Evolutionary conservation across 768 basidiomycete genomes (phyloP).

Genomic region (Steccherinum ochraceum): DNA sequence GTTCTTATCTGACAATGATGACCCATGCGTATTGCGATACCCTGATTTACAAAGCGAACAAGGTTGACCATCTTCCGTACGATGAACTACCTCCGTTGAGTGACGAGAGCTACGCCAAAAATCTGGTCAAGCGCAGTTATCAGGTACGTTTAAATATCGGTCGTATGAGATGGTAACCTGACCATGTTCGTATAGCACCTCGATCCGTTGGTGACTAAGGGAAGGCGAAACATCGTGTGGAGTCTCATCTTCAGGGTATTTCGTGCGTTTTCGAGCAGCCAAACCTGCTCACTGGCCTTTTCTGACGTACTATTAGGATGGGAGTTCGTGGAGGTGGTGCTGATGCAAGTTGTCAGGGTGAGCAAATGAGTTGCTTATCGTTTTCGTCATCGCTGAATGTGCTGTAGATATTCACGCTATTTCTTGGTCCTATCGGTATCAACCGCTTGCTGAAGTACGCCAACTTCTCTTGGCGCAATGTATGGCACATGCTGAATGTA

Average conservation of each 20-base stretch:
- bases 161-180: background rate
- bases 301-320: background rate
- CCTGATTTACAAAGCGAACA: conserved; percentile 36
- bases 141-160: conserved; percentile 18
- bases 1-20: conserved; percentile 25
- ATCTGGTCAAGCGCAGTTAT: conserved; percentile 28
- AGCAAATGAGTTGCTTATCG: background rate
- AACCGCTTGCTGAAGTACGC: conserved; percentile 9
- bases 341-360: background rate
- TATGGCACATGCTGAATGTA: background rate
- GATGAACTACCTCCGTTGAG: conserved; percentile 41
- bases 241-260: conserved; percentile 3
- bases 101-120: conserved; percentile 35
- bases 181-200: conserved; percentile 18
- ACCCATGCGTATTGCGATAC: conserved; percentile 51
- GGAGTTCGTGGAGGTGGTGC: background rate
- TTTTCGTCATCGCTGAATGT: conserved; percentile 13
- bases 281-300: background rate
- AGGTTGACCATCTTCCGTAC: conserved; percentile 36
- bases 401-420: conserved; percentile 12
- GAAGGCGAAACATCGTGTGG: background rate
- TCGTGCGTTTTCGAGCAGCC: conserved; percentile 8
- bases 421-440: conserved; percentile 4
- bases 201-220: conserved; percentile 19
- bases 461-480: background rate